Evolutionary conservation across 176 grass and related monocot species (phyloP).

Genomic region (Musa troglodytarum): DNA sequence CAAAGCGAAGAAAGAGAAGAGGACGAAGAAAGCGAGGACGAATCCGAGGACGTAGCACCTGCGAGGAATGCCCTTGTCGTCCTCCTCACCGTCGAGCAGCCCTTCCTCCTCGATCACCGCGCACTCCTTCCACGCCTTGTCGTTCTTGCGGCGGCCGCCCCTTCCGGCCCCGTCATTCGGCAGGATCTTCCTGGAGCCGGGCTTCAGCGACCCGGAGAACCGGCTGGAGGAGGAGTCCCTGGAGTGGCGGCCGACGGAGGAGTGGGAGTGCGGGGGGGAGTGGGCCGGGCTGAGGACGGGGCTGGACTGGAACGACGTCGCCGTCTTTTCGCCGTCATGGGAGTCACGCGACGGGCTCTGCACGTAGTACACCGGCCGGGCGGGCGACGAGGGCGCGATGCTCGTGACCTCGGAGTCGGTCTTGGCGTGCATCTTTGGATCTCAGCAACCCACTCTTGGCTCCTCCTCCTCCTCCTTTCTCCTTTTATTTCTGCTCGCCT

Average conservation of each 20-base stretch:
- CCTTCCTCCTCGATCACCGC: slow-evolving; percentile 67
- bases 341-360: slow-evolving; percentile 61
- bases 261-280: slow-evolving; percentile 64
- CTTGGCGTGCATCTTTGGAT: slow-evolving; percentile 63
- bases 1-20: slow-evolving; percentile 91
- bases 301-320: slow-evolving; percentile 66
- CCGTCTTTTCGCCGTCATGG: slow-evolving; percentile 82
- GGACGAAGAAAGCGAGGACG: slow-evolving; percentile 35
- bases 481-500: neutral
- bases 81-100: slow-evolving; percentile 38
- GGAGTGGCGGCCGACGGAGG: slow-evolving; percentile 59
- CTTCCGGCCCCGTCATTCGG: slow-evolving; percentile 27
- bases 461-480: neutral
- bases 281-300: slow-evolving; percentile 63
- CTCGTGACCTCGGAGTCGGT: slow-evolving; percentile 94
- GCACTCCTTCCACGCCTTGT: neutral
- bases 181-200: neutral
- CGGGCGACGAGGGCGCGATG: slow-evolving; percentile 63
- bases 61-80: slow-evolving; percentile 33
- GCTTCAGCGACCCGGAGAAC: slow-evolving; percentile 43
- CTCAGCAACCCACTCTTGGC: too few relatives aligned
- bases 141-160: neutral
- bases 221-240: slow-evolving; percentile 48
- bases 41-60: slow-evolving; percentile 53
- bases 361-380: slow-evolving; percentile 60